A percentile compares a stretch with the other conserved stretches of the same genome.
Evolutionary conservation across 768 basidiomycete genomes (phyloP).

Genomic region (Leccinum arenicola): DNA sequence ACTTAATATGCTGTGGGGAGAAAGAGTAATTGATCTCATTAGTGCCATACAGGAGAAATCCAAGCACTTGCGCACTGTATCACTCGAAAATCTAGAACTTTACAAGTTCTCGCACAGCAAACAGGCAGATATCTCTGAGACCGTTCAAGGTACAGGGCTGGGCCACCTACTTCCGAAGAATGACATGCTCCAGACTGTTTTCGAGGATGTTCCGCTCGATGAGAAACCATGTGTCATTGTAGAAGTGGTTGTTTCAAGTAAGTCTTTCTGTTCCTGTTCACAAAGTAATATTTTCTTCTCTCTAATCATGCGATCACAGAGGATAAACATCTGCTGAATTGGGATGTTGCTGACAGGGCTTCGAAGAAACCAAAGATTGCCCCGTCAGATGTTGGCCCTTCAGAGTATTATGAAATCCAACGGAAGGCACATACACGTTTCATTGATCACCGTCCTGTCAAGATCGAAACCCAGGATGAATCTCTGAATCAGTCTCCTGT

Average conservation of each 20-base stretch:
- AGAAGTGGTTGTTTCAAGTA: neutral
- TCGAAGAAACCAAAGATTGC: neutral
- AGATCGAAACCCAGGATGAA: neutral
- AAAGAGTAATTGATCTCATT: neutral
- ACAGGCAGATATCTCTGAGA: neutral
- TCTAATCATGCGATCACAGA: neutral
- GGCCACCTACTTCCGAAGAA: neutral
- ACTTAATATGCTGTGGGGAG: neutral
- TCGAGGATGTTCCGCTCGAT: neutral
- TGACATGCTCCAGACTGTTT: neutral
- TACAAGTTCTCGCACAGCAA: neutral
- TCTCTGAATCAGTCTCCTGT: no score
- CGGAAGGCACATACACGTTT: neutral
- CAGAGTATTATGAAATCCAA: neutral
- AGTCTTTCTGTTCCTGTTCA: neutral
- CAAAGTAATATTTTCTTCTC: neutral
- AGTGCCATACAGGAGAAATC: neutral
- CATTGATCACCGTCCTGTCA: neutral
- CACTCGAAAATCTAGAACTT: neutral
- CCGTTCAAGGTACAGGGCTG: neutral
- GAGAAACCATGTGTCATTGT: neutral
- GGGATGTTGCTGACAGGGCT: neutral
- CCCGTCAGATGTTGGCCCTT: neutral
- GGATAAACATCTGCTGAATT: neutral
- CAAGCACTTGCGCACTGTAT: neutral